These are phyloP conservation scores for Aaosphaeria pasadenensis DNA, from an alignment of 2,329 filamentous ascomycete species.

Conservation along the genomic window DNA sequence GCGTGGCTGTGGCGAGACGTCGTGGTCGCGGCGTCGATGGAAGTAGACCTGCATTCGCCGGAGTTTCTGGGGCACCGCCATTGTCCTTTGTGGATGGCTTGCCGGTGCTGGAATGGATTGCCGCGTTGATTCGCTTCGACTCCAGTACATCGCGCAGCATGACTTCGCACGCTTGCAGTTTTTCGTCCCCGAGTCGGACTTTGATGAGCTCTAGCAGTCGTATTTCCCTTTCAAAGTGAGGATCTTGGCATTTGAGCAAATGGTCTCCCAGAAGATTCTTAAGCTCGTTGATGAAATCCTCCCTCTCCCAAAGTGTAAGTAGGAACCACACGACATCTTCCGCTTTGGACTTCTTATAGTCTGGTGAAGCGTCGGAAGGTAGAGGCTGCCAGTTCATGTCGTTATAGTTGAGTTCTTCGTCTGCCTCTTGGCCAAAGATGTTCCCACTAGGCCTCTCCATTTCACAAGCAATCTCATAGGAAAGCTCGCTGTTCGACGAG, in stretches of 20 bases:
- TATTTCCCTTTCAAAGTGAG: constrained; percentile 71
- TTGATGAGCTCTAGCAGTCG: constrained; percentile 85
- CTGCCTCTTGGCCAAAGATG: constrained; percentile 47
- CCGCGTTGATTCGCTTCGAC: constrained; percentile 68
- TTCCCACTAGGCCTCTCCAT: constrained; percentile 59
- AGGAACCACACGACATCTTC: constrained; percentile 91
- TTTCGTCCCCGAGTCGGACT: constrained; percentile 78
- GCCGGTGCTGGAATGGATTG: constrained; percentile 27
- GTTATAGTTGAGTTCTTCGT: constrained; percentile 77
- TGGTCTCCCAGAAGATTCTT: constrained; percentile 85
- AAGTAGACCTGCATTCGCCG: constrained; percentile 1
- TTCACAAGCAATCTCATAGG: constrained; percentile 63
- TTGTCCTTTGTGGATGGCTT: neutral
- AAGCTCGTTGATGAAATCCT: constrained; percentile 94
- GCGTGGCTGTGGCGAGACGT: constrained; percentile 12
- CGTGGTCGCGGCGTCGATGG: constrained; percentile 25
- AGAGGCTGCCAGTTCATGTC: constrained; percentile 94
- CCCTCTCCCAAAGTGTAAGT: constrained; percentile 81
- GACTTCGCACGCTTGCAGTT: constrained; percentile 90
- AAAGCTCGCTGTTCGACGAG: constrained; percentile 63
- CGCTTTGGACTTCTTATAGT: constrained; percentile 84
- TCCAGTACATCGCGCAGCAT: constrained; percentile 95
- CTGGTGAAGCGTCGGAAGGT: constrained; percentile 83
- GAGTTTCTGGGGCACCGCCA: constrained; percentile 1
- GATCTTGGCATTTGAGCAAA: constrained; percentile 61